Conservation (phyloP, 768 basidiomycete genomes). For the Pluteus cervinus region DNA sequence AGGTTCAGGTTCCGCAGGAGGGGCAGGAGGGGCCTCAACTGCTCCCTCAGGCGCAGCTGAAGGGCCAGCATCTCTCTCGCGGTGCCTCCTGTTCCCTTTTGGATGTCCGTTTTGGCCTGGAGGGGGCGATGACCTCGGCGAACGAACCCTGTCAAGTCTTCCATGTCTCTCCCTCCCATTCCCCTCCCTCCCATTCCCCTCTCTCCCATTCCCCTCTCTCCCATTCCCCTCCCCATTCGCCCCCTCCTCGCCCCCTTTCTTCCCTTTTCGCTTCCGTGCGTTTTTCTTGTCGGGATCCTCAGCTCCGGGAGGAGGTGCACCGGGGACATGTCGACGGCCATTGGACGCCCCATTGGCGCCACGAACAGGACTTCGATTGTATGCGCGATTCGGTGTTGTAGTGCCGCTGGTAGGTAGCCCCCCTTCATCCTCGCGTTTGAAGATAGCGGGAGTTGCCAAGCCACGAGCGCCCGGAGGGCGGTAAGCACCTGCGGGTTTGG, state of each 20-base stretch:
- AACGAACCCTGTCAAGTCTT: too few species aligned
- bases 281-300: slow-evolving; percentile 29
- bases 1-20: slow-evolving; percentile 12
- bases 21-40: slow-evolving; percentile 6
- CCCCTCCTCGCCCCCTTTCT: slow-evolving; percentile 30
- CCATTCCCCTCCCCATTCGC: slow-evolving; percentile 29
- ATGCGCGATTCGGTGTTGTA: slow-evolving; percentile 57
- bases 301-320: slow-evolving; percentile 38
- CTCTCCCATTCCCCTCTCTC: slow-evolving; percentile 14
- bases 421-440: slow-evolving; percentile 90
- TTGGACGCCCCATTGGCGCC: slow-evolving; percentile 42
- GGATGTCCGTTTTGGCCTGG: slow-evolving; percentile 23
- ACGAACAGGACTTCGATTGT: slow-evolving; percentile 52
- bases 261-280: slow-evolving; percentile 36
- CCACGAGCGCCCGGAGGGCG: slow-evolving; percentile 92
- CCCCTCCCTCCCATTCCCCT: slow-evolving; percentile 13
- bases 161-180: slow-evolving; percentile 13
- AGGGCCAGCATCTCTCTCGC: too few species aligned
- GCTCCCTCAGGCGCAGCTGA: slow-evolving; percentile 20
- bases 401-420: slow-evolving; percentile 52
- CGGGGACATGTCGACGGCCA: slow-evolving; percentile 74
- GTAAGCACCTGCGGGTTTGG: slow-evolving; percentile 83
- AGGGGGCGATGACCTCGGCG: too few species aligned
- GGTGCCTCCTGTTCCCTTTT: slow-evolving; percentile 25
- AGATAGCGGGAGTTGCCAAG: slow-evolving; percentile 79